Base-by-base conservation (phyloP, 306 rosid genomes). In the Cicer yamashitae region DNA sequence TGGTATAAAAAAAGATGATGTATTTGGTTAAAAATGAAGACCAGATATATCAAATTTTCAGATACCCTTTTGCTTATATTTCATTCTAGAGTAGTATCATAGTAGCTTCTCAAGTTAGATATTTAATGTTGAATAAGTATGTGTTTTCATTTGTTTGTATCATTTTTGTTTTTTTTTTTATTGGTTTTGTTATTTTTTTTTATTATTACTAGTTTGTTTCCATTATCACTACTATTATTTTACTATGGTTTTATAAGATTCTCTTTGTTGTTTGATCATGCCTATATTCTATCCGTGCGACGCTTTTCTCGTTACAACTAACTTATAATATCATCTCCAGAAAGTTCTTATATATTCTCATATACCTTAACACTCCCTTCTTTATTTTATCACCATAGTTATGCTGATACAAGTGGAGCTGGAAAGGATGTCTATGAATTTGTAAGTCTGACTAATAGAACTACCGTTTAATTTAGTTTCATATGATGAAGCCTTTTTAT, bases 361-460 rank as follows among this genome's bases (percentile, higher is more conserved):
- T 73, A 12, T 69, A 57, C 10, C 14, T 74, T 84, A 73, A 77
- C 39, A 62, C 64, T 81, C 69, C 52, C 72, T 75, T 79, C 25
- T 40, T 50, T 69, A 46, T 62, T 84, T 20, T 77, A 14, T 74
- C 71, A 18, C 62, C 53, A 8, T 70, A 94, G 98, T 71, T 94
- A 94, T 86, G 96, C 98, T 39, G 98, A 94, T 90, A 76, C 93
- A 60, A 86, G 92, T 70, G 98, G 98, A 79, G 91, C 97, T 39
- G 98, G 94, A 84, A 87, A 86, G 12, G 98, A 94, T 78, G 96
- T 91, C 66, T 94, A 90, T 59, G 98, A 90, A 80, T 94, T 54
- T 84, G 98, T 94, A 87, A 81, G 98, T 83, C 71, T 59, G 51
- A 75, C 15, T 30, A 50, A 50, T 63, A 25, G 57, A 48, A 69